These are phyloP conservation scores for Monosporascus sp. DNA, from an alignment of 2,329 filamentous ascomycete species.

Conservation along the genomic window DNA sequence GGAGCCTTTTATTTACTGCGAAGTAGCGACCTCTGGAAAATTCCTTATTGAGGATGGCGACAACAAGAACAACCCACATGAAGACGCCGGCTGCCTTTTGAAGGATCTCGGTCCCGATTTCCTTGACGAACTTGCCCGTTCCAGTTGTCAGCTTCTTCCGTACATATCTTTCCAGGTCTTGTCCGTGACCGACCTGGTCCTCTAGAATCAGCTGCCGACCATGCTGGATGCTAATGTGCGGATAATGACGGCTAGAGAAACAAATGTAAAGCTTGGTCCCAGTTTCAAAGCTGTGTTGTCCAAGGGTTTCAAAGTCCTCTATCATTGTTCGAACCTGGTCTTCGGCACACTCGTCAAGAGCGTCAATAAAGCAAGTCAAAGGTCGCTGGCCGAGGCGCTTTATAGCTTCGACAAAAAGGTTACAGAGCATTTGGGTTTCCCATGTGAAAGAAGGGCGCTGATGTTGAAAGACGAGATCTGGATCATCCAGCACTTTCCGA, in stretches of 20 bases:
- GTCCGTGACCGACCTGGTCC: constrained; percentile 13
- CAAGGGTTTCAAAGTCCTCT: constrained; percentile 2
- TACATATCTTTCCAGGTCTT: constrained; percentile 26
- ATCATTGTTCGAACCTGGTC: constrained; percentile 8
- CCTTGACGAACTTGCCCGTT: constrained; percentile 4
- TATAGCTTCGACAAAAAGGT: too few species aligned
- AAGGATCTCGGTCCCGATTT: constrained; percentile 21
- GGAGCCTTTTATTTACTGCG: constrained; percentile 22
- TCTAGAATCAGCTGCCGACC: constrained; percentile 24
- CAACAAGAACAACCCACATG: not conserved
- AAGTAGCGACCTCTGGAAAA: constrained; percentile 17
- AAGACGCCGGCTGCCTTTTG: constrained; percentile 32
- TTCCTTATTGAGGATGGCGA: not conserved
- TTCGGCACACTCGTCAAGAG: constrained; percentile 11
- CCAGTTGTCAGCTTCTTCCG: constrained; percentile 21
- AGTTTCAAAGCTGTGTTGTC: not conserved
- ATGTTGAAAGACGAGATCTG: not conserved
- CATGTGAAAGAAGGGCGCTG: too few species aligned
- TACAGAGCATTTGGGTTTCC: too few species aligned
- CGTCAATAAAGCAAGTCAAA: constrained; percentile 6
- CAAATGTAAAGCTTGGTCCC: constrained; percentile 2
- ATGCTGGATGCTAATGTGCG: constrained; percentile 28
- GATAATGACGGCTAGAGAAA: constrained; percentile 35
- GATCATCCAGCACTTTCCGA: constrained; percentile 21
- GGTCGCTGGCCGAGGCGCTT: too few species aligned